Percentiles rank a stretch among this genome's conserved stretches.
Conservation (phyloP, 495 filamentous ascomycete species). For the Ramalina peruviana region DNA sequence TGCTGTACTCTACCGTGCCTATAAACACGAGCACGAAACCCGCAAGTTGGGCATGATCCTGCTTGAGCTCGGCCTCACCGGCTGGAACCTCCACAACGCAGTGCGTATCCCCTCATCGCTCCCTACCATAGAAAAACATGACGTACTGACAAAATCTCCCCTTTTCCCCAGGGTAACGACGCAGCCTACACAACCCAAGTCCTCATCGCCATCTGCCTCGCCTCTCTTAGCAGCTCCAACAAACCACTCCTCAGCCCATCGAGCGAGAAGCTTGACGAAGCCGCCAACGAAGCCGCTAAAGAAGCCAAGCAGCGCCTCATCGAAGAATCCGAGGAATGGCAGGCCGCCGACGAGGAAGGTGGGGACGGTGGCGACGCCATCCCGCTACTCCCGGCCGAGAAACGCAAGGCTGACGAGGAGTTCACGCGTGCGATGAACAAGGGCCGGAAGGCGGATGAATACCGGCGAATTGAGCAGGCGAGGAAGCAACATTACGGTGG, state of each 20-base stretch:
- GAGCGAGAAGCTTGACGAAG: background rate
- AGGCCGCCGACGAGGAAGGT: constrained; percentile 15
- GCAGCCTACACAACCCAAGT: constrained; percentile 71
- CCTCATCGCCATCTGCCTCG: constrained; percentile 53
- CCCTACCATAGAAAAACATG: background rate
- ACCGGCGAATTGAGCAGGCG: background rate
- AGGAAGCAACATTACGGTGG: background rate
- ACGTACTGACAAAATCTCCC: background rate
- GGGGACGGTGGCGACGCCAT: constrained; percentile 16
- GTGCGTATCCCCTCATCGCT: constrained; percentile 10
- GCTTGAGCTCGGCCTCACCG: constrained; percentile 42
- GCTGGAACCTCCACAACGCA: constrained; percentile 69
- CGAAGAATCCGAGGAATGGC: constrained; percentile 19
- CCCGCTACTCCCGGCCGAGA: background rate
- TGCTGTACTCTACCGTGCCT: constrained; percentile 45
- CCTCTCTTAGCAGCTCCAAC: background rate
- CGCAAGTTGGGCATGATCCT: constrained; percentile 49
- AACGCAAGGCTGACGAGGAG: background rate
- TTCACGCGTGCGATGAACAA: constrained; percentile 3
- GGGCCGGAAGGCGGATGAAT: constrained; percentile 7
- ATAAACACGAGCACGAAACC: constrained; percentile 32
- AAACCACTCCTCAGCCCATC: background rate
- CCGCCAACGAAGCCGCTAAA: constrained; percentile 5
- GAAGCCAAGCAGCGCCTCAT: constrained; percentile 12
- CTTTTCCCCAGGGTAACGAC: constrained; percentile 55